Evolutionary conservation across 495 filamentous ascomycete genomes (phyloP).

Genomic region (Aspergillus steynii): DNA sequence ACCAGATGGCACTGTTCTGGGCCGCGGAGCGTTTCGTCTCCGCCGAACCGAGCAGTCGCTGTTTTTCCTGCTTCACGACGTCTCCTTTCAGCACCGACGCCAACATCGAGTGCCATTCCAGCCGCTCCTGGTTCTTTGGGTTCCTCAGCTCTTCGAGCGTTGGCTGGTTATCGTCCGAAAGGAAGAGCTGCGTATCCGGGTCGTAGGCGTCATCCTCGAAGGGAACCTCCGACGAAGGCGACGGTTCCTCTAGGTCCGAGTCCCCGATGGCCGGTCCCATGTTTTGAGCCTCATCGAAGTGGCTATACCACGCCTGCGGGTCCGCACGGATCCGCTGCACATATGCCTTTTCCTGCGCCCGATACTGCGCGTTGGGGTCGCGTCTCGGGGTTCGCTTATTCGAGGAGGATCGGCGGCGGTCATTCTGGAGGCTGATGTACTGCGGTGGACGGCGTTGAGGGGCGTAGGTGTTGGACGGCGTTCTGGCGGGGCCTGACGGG

Average conservation of each 20-base stretch:
- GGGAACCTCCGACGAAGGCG: conserved; percentile 78
- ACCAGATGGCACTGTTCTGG: conserved; percentile 83
- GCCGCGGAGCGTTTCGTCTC: conserved; percentile 73
- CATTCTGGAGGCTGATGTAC: conserved; percentile 51
- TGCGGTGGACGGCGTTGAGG: conserved; percentile 72
- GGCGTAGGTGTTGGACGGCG: conserved; percentile 73
- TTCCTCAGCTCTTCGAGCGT: conserved; percentile 87
- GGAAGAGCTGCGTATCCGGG: conserved; percentile 88
- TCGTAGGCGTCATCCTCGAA: conserved; percentile 85
- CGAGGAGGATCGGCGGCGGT: conserved; percentile 55
- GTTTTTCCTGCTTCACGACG: conserved; percentile 97
- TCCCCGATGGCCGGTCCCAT: conserved; percentile 65
- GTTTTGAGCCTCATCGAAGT: conserved; percentile 69
- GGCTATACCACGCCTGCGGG: conserved; percentile 64
- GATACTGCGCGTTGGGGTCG: conserved; percentile 78
- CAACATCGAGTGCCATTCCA: conserved; percentile 98
- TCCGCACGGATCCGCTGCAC: conserved; percentile 75
- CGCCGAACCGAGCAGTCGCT: conserved; percentile 79
- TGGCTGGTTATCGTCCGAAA: conserved; percentile 80
- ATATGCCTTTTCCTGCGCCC: conserved; percentile 79
- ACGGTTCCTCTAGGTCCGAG: conserved; percentile 88
- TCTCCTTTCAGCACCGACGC: conserved; percentile 94
- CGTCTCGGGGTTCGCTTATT: conserved; percentile 50
- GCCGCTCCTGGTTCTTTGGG: conserved; percentile 80
- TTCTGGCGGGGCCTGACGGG: conserved; percentile 60